Conservation (phyloP, 495 filamentous ascomycete species). For the Schizothecium vesticola region DNA sequence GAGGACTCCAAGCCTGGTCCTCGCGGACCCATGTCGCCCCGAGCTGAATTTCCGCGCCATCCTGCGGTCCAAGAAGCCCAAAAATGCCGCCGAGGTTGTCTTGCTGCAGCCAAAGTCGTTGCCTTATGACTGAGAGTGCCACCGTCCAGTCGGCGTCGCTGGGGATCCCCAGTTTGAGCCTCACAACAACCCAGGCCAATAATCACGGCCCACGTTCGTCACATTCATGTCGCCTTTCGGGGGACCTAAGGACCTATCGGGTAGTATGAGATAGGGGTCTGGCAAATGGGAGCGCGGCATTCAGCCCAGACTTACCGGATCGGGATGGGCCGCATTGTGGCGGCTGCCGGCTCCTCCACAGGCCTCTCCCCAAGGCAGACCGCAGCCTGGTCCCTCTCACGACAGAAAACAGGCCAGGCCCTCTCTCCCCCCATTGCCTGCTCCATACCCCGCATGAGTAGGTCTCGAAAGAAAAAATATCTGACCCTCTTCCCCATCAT, state of each 20-base stretch:
- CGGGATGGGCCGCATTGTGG: background rate
- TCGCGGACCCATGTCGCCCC: background rate
- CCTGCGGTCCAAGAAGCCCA: background rate
- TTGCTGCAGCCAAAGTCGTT: background rate
- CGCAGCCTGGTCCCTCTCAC: background rate
- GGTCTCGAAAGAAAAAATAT: background rate
- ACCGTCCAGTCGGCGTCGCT: background rate
- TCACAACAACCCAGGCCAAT: background rate
- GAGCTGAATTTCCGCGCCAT: background rate
- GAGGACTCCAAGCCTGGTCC: background rate
- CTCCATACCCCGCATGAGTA: background rate
- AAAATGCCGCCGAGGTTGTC: background rate
- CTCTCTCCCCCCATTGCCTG: background rate
- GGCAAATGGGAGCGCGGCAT: background rate
- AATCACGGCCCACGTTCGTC: background rate
- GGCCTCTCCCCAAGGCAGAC: background rate
- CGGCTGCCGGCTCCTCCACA: background rate
- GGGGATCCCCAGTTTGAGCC: background rate
- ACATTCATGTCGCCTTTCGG: background rate
- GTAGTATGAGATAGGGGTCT: background rate
- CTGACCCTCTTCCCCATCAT: background rate
- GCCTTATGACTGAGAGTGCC: background rate
- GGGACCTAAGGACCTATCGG: background rate
- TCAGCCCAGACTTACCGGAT: background rate
- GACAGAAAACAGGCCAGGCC: background rate